Percentiles rank a stretch among this genome's conserved stretches.
Conservation (phyloP, 257 asterid genomes). For the Solanum sejunctum region DNA sequence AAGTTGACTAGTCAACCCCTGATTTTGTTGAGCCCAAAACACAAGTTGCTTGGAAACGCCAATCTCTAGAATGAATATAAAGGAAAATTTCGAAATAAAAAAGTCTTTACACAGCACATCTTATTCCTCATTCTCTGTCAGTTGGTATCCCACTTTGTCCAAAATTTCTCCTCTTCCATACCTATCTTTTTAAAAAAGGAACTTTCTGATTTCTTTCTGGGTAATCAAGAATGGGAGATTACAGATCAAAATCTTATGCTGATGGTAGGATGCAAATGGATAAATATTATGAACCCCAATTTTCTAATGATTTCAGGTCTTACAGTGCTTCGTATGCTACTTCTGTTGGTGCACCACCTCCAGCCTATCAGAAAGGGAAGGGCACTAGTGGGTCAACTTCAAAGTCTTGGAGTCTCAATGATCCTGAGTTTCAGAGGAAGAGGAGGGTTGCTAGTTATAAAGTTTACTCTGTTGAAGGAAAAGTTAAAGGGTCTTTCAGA, state of each 20-base stretch:
- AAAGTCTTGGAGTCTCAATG: constrained; percentile 41
- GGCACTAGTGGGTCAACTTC: constrained; percentile 24
- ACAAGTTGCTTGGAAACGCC: not conserved
- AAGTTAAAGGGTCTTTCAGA: constrained; percentile 65
- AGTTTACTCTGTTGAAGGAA: constrained; percentile 80
- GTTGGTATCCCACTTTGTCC: constrained; percentile 16
- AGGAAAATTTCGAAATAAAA: not conserved
- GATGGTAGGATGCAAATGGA: constrained; percentile 19
- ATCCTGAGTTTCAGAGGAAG: constrained; percentile 87
- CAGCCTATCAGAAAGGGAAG: constrained; percentile 25
- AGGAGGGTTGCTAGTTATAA: constrained; percentile 80
- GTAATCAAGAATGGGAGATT: constrained; percentile 9
- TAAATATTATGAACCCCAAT: constrained; percentile 10
- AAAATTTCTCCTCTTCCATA: constrained; percentile 1
- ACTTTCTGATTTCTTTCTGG: not conserved
- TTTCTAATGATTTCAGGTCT: constrained; percentile 40
- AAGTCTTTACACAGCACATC: not conserved
- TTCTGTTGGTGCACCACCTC: constrained; percentile 6
- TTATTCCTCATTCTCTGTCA: not conserved
- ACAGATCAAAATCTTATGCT: constrained; percentile 23
- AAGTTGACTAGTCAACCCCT: not conserved
- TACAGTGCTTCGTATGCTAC: constrained; percentile 31
- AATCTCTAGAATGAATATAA: not conserved
- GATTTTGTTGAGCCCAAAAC: not conserved
- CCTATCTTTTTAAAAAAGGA: not conserved